Evolutionary conservation across 2,329 filamentous ascomycete species (phyloP), one percentile per base, ranked within the genome.

Genomic region (Penicillium paneum): DNA sequence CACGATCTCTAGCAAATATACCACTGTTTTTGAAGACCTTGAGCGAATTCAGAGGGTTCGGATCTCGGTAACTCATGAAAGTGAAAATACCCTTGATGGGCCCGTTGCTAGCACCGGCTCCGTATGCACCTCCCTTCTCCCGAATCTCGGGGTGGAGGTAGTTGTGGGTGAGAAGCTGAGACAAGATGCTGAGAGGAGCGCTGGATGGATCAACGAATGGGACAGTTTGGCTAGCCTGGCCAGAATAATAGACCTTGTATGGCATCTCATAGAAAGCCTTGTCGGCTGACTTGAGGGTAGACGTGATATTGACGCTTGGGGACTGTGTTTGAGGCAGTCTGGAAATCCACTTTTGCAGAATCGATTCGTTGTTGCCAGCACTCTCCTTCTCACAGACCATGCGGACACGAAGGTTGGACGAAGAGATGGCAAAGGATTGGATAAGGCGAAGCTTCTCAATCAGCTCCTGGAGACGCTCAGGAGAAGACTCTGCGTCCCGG

Each of bases 131-230:
- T 31, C 94, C 94, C 75, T 97, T 97, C 71, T 99, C 94, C 52
- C 94, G 89, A 62, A 99, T 97, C 74, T 97, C 94, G 63, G 96
- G 93, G 70, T 99, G 94, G 28, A 99, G 81, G 69, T 97, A 90
- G 74, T 96, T 97, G 77, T 99, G 93, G 0, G 93, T 97, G 31
- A 99, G 83, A 17, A 99, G 84, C 71, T 97, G 91, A 12, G 92
- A 86, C 21, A 99, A 84, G 38, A 97, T 88, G 65, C 93, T 91
- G 15, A 97, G 84, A 0, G 91, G 83, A 1, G 94, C 90, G 38
- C 89, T 86, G 49, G 88, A 82, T 0, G 85, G 72, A 40, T 89
- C 84, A 3, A 85, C 87, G 73, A 97, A 99, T 0, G 92, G 89
- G 0, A 89, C 88, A 0, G 93, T 96, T 7, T 89, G 86, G 13